phyloP scores from a whole-genome alignment of 768 basidiomycete genomes.

The Roridomyces roridus region DNA sequence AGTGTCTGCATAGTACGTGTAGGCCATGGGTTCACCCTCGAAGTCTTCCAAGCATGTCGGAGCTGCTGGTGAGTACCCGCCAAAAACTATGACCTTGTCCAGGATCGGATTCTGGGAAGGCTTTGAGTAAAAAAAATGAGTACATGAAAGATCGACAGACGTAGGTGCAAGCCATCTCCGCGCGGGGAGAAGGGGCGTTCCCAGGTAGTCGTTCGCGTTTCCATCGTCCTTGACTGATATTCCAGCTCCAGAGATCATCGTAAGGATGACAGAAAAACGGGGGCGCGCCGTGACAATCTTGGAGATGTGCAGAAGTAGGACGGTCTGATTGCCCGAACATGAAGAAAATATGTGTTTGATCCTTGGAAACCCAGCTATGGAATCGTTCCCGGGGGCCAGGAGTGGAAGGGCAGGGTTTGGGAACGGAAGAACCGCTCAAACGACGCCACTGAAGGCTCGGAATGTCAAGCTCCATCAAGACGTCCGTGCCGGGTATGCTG shows the following conservation, averaged over 20 bases:
- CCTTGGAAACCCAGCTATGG: constrained; percentile 40
- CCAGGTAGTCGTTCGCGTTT: constrained; percentile 35
- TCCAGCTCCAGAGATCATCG: constrained; percentile 41
- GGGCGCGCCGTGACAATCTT: constrained; percentile 33
- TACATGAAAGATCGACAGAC: constrained; percentile 28
- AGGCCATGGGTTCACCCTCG: constrained; percentile 31
- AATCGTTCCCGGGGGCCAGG: constrained; percentile 42
- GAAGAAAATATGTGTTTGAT: constrained; percentile 36
- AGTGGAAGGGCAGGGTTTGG: constrained; percentile 20
- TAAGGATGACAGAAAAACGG: constrained; percentile 19
- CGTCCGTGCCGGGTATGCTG: too few species aligned
- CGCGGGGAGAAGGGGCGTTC: constrained; percentile 36
- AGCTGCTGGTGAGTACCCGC: constrained; percentile 42
- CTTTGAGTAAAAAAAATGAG: background rate
- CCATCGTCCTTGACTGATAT: constrained; percentile 36
- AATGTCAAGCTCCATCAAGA: too few species aligned
- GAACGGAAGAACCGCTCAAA: constrained; percentile 28
- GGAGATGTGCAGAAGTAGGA: constrained; percentile 28
- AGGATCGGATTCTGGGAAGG: constrained; percentile 24
- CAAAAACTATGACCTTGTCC: constrained; percentile 43
- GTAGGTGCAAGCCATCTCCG: constrained; percentile 36
- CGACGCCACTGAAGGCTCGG: too few species aligned
- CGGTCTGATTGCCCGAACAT: constrained; percentile 44
- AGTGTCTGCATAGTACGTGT: constrained; percentile 49
- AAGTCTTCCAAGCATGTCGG: constrained; percentile 28